phyloP scores from a whole-genome alignment of 2,329 filamentous ascomycete species.

The Fusarium mexicanum region DNA sequence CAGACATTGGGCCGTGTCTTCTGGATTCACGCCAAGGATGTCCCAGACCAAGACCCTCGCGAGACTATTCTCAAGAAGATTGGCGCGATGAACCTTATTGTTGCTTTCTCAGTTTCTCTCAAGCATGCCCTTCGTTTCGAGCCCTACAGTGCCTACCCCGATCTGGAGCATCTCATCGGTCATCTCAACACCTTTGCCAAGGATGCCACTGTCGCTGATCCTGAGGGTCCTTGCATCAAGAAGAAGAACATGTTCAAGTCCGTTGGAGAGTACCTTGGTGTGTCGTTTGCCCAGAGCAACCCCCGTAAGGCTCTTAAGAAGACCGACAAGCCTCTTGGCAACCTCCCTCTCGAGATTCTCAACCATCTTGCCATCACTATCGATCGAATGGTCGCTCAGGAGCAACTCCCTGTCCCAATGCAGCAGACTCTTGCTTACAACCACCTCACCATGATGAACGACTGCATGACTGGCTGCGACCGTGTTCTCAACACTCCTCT shows the following conservation, averaged over 20 bases:
- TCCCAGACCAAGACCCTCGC: conserved; percentile 61
- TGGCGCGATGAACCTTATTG: conserved; percentile 79
- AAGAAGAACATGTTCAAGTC: conserved; percentile 68
- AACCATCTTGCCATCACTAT: conserved; percentile 75
- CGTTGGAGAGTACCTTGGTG: conserved; percentile 76
- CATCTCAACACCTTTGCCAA: conserved; percentile 81
- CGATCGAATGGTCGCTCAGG: conserved; percentile 66
- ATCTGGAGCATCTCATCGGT: conserved; percentile 73
- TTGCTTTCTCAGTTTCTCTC: conserved; percentile 79
- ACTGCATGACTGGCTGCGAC: conserved; percentile 77
- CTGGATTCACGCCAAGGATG: conserved; percentile 80
- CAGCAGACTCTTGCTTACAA: conserved; percentile 70
- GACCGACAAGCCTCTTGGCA: conserved; percentile 77
- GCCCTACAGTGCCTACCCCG: conserved; percentile 80
- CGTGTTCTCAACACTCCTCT: conserved; percentile 85
- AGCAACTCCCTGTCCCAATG: conserved; percentile 64
- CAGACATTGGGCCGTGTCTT: conserved; percentile 79
- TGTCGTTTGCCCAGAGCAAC: conserved; percentile 81
- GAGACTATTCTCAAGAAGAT: conserved; percentile 76
- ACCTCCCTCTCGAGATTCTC: conserved; percentile 84
- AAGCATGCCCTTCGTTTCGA: conserved; percentile 89
- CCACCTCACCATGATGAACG: conserved; percentile 72
- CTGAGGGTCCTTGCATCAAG: conserved; percentile 46
- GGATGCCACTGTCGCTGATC: conserved; percentile 56
- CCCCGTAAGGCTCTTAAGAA: conserved; percentile 81